A percentile compares a stretch with the other conserved stretches of the same genome.
Evolutionary conservation across 495 filamentous ascomycete species (phyloP).

Genomic region (Xylaria intraflava): DNA sequence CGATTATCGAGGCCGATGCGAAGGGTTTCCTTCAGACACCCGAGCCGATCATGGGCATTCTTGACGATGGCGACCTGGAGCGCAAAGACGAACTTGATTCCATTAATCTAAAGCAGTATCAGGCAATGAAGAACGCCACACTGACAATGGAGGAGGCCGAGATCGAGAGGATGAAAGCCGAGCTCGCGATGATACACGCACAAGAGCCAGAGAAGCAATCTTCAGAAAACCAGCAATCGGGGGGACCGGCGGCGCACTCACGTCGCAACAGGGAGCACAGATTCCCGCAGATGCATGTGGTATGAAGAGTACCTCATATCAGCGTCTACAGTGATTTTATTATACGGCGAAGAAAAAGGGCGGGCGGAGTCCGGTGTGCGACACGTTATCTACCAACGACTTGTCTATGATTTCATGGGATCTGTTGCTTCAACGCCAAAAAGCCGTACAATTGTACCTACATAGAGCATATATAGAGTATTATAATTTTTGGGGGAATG

Average conservation of each 20-base stretch:
- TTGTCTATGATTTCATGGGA: conserved; percentile 12
- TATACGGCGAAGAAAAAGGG: background rate
- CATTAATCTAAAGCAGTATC: conserved; percentile 16
- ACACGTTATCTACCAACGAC: conserved; percentile 2
- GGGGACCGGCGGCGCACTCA: background rate
- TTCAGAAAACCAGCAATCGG: background rate
- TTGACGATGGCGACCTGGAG: conserved; percentile 26
- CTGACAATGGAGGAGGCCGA: conserved; percentile 18
- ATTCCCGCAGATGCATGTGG: conserved; percentile 20
- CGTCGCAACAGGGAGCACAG: conserved; percentile 9
- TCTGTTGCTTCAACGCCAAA: conserved; percentile 1
- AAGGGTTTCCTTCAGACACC: conserved; percentile 24
- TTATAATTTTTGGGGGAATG: conserved; percentile 11
- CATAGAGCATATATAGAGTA: conserved; percentile 4
- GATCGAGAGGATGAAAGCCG: conserved; percentile 27
- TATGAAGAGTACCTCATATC: conserved; percentile 3
- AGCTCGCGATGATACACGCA: conserved; percentile 16
- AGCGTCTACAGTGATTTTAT: background rate
- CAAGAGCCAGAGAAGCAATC: conserved; percentile 13
- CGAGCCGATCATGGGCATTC: conserved; percentile 19
- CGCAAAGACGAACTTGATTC: conserved; percentile 22
- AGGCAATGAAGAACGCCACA: conserved; percentile 15
- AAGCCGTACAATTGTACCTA: conserved; percentile 7
- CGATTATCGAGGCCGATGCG: conserved; percentile 26
- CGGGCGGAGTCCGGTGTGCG: background rate